Conservation (phyloP, 2,329 filamentous ascomycete genomes). For the Fusarium stilboides region DNA sequence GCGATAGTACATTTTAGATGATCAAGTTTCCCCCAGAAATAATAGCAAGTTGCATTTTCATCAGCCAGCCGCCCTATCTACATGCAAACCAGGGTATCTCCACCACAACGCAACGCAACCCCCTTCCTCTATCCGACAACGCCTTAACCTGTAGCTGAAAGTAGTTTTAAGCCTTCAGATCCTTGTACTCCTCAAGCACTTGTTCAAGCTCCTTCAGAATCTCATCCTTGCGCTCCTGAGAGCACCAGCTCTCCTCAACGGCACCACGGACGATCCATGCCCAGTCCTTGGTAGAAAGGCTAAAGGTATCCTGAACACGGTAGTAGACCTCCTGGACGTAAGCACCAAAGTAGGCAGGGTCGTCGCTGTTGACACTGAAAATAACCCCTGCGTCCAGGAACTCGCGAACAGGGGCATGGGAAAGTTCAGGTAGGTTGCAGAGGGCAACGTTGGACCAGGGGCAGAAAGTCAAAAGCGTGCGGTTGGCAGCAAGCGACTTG, state of each 20-base stretch:
- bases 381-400: conserved; percentile 75
- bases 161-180: conserved; percentile 2
- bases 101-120: neutral
- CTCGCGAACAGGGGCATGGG: conserved; percentile 68
- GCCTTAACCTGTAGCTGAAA: conserved; percentile 4
- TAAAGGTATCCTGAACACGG: conserved; percentile 80
- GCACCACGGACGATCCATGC: conserved; percentile 71
- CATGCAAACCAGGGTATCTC: conserved; percentile 26
- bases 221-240: conserved; percentile 72
- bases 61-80: neutral
- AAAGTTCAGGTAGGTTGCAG: conserved; percentile 46
- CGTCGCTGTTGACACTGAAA: conserved; percentile 82
- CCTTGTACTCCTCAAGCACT: conserved; percentile 42
- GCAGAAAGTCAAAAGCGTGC: conserved; percentile 78
- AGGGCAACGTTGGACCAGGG: conserved; percentile 78
- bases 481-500: conserved; percentile 68
- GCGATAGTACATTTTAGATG: conserved; percentile 22
- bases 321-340: conserved; percentile 82
- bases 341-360: conserved; percentile 82
- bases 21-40: conserved; percentile 9
- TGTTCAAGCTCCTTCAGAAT: conserved; percentile 64
- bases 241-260: conserved; percentile 80
- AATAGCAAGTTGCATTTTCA: conserved; percentile 1
- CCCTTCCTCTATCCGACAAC: conserved; percentile 2
- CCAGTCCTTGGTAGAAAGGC: conserved; percentile 76